A percentile compares a stretch with the other conserved stretches of the same genome.
phyloP scores from a whole-genome alignment of 805 yeast species.

The Ogataea paradorogensis region DNA sequence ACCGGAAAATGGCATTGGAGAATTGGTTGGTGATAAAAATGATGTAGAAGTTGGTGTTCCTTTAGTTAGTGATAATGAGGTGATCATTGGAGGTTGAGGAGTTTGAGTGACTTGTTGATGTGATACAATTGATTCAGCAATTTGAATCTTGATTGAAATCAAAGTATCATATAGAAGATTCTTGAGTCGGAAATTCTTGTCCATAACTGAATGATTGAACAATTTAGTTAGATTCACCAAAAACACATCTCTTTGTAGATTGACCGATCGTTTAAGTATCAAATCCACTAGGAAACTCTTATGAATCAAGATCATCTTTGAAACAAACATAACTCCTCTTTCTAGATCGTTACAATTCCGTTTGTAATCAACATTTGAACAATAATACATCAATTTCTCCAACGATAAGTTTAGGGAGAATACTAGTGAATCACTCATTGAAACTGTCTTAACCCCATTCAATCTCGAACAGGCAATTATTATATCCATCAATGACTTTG shows the following conservation, averaged over 20 bases:
- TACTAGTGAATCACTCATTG: constrained; percentile 37
- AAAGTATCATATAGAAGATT: constrained; percentile 60
- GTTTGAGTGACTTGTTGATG: constrained; percentile 8
- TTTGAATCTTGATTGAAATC: constrained; percentile 45
- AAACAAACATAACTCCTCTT: constrained; percentile 43
- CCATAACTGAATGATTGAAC: constrained; percentile 42
- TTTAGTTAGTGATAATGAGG: constrained; percentile 20
- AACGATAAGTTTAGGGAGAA: constrained; percentile 40
- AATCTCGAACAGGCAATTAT: constrained; percentile 45
- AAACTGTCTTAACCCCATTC: constrained; percentile 17
- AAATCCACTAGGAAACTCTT: constrained; percentile 46
- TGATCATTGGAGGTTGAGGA: constrained; percentile 18
- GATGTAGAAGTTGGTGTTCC: constrained; percentile 23
- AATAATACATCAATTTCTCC: constrained; percentile 36
- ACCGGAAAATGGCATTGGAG: constrained; percentile 27
- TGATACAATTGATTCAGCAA: constrained; percentile 29
- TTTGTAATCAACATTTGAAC: constrained; percentile 28
- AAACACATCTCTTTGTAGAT: constrained; percentile 43
- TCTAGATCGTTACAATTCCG: constrained; percentile 21
- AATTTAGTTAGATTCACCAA: constrained; percentile 46
- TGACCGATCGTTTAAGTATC: constrained; percentile 40
- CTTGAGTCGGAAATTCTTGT: constrained; percentile 45
- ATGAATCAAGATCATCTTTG: constrained; percentile 58
- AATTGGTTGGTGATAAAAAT: constrained; percentile 26
- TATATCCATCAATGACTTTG: constrained; percentile 41